phyloP scores from a whole-genome alignment of 768 basidiomycete species.

The Boletus fagicola region DNA sequence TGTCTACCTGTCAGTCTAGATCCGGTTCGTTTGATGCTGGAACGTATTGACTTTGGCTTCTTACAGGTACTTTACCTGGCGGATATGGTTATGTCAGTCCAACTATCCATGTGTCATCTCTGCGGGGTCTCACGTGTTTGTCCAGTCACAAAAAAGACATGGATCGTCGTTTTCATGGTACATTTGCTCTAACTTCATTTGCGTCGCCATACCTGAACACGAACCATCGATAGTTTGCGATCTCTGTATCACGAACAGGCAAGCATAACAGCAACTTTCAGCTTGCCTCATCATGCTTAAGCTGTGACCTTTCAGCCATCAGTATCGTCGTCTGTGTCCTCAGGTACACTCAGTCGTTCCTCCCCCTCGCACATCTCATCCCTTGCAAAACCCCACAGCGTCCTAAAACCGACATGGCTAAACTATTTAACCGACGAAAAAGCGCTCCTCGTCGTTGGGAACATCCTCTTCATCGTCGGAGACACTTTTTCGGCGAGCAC shows the following conservation, averaged over 20 bases:
- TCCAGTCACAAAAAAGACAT: slow-evolving; percentile 17
- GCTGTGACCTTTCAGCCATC: slow-evolving; percentile 2
- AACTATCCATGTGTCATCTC: not conserved
- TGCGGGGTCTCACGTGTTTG: slow-evolving; percentile 1
- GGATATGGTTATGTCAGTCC: slow-evolving; percentile 29
- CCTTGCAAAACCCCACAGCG: slow-evolving; percentile 2
- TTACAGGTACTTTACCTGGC: slow-evolving; percentile 30
- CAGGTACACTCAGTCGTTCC: slow-evolving; percentile 13
- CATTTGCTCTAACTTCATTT: not conserved
- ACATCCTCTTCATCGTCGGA: slow-evolving; percentile 25
- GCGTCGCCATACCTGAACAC: not conserved
- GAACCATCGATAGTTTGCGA: slow-evolving; percentile 1
- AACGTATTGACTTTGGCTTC: not conserved
- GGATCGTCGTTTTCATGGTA: slow-evolving; percentile 24
- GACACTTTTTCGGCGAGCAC: slow-evolving; percentile 21
- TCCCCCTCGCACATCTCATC: not conserved
- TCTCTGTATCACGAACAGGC: slow-evolving; percentile 26
- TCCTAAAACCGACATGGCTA: slow-evolving; percentile 9
- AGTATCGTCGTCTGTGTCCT: slow-evolving; percentile 14
- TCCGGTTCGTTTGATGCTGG: too few species aligned
- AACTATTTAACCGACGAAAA: not conserved
- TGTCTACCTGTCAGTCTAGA: slow-evolving; percentile 22
- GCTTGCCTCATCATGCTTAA: not conserved
- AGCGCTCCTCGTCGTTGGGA: slow-evolving; percentile 19
- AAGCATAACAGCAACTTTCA: not conserved